Base-by-base conservation (phyloP, 2,329 filamentous ascomycete species). In the Fusarium subglutinans region DNA sequence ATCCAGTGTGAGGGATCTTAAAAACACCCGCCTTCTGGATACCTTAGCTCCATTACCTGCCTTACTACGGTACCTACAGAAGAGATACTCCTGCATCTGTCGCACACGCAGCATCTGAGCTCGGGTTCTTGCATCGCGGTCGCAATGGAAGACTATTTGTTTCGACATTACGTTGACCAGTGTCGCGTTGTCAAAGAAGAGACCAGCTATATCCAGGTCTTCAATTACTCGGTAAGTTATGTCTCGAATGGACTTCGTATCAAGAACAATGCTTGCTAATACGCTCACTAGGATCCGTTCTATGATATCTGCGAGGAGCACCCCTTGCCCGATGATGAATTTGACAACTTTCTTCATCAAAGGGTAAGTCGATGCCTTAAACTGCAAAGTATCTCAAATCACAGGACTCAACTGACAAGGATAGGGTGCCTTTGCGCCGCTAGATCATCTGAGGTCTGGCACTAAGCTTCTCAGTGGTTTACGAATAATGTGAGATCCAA, bases 101-200 rank as follows among this genome's bases (percentile, higher is more conserved):
- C 65, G 24, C 45, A 22, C 28, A 26, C 38, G n/a, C 35, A 44
- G 7, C 22, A 55, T 45, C 26, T 28, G 33, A 47, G 53, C n/a
- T 38, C 38, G 43, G 28, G 20, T 14, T 63, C 51, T 26, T 55
- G 40, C 37, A 44, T 61, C 26, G 33, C 22, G 37, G 24, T 48
- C 71, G 24, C 51, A 54, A 90, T 90, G 89, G 89, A 90, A 79
- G 87, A 90, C 75, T 90, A 89, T 78, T 85, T 90, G 80, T 90
- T 90, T 74, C 81, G 83, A 70, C 74, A 80, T 38, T 85, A 86
- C 76, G 83, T 90, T 66, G 77, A 82, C 15, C 79, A 84, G 51
- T 90, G 87, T 77, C 83, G 81, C 28, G 82, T 83, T 38, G 86
- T 90, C 54, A 69, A 80, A 8, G 89, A 91, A 79, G 81, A 81